Evolutionary conservation across 2,329 filamentous ascomycete species (phyloP), one percentile per base, ranked within the genome.

Genomic region (Tolypocladium ophioglossoides): DNA sequence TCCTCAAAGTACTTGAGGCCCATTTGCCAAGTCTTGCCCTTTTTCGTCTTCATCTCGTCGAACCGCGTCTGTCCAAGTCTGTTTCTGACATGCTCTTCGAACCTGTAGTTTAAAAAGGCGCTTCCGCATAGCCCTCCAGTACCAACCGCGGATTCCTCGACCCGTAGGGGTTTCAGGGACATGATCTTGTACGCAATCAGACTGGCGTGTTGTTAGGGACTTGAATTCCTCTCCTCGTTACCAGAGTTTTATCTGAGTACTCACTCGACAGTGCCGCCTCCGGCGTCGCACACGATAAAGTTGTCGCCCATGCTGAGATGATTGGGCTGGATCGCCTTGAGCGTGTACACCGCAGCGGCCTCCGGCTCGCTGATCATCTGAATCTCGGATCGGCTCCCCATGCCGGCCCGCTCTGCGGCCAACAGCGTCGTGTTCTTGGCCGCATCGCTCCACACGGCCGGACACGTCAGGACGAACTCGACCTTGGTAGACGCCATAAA

Each of bases 341-440:
- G 76, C 0, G 87, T 90, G 61, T 89, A 91, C 0, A 91, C 85
- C 0, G 87, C 87, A 0, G 87, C 87, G 2, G 87, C 87, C 70
- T 91, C 87, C 0, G 86, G 87, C 70, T 91, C 87, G 59, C 84
- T 88, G 56, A 91, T 89, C 76, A 91, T 85, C 71, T 88, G 85
- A 58, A 91, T 82, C 54, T 86, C 80, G 41, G 82, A 80, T 54
- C 79, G 78, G 2, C 74, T 78, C 5, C 87, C 88, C 85, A 92
- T 89, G 4, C 88, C 89, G 0, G 88, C 89, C 55, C 83, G 75
- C 71, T 91, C 85, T 12, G 88, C 88, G 7, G 88, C 89, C 64
- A 87, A 81, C 50, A 91, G 70, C 2, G 88, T 92, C 7, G 87
- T 87, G 67, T 90, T 88, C 72, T 91, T 92, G n/a, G 88, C 89